Conservation (phyloP, 345 rosid species). For the Mallotus nudiflorus region DNA sequence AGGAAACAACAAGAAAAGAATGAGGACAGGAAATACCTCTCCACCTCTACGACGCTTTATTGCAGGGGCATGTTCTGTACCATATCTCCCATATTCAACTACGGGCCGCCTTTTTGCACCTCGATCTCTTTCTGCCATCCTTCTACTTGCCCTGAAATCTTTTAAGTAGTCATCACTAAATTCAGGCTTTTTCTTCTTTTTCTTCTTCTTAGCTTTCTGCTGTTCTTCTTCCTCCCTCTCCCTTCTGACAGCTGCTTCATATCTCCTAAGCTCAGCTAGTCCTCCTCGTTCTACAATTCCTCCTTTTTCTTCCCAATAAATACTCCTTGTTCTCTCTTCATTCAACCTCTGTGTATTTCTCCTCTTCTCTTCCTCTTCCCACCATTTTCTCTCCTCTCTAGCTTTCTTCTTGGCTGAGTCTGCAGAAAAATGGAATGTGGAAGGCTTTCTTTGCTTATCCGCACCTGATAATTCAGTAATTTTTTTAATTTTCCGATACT, state of each 20-base stretch:
- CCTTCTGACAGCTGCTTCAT: conserved; percentile 65
- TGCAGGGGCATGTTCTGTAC: conserved; percentile 57
- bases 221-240: conserved; percentile 87
- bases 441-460: conserved; percentile 50
- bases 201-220: conserved; percentile 75
- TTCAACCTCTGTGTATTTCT: conserved; percentile 50
- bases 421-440: conserved; percentile 37
- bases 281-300: conserved; percentile 63
- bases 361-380: conserved; percentile 81
- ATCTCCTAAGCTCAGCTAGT: conserved; percentile 65
- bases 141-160: conserved; percentile 48
- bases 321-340: conserved; percentile 51
- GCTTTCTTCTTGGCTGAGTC: conserved; percentile 55
- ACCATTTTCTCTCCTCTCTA: conserved; percentile 63
- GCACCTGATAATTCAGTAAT: conserved; percentile 74
- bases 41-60: conserved; percentile 92
- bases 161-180: conserved; percentile 60
- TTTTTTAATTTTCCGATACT: conserved; percentile 75
- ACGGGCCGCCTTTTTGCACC: conserved; percentile 58
- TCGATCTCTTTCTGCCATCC: conserved; percentile 65
- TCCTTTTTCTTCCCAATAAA: conserved; percentile 43
- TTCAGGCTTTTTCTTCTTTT: conserved; percentile 70
- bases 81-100: conserved; percentile 45
- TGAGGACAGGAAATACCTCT: conserved; percentile 54
- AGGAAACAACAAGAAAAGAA: conserved; percentile 7